A percentile compares a stretch with the other conserved stretches of the same genome.
Evolutionary conservation across 257 asterid species (phyloP).

Genomic region (Mitragyna speciosa): DNA sequence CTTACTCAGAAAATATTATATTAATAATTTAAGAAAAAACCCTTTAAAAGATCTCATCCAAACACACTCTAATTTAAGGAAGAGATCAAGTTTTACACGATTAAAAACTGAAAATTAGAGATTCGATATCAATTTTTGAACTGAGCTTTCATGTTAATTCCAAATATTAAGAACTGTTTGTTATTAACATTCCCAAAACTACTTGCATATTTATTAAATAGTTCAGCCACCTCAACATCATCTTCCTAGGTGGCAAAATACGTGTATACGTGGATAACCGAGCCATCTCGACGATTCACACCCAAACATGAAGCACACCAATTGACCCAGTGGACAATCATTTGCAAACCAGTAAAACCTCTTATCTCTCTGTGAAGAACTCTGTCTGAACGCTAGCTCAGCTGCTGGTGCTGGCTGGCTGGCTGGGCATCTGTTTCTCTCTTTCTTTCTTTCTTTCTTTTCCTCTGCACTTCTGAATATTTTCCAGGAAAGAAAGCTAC

Average conservation of each 20-base stretch:
- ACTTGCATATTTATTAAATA: too few relatives aligned
- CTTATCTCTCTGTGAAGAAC: too few relatives aligned
- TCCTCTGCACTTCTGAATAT: slow-evolving; percentile 10
- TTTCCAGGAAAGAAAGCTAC: slow-evolving; percentile 32
- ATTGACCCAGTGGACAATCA: slow-evolving; percentile 20
- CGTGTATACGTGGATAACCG: slow-evolving; percentile 22
- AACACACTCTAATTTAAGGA: too few relatives aligned
- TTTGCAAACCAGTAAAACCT: neutral
- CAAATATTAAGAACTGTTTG: neutral
- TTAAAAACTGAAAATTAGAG: too few relatives aligned
- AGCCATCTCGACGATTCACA: slow-evolving; percentile 18
- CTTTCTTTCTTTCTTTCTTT: neutral
- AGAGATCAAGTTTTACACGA: too few relatives aligned
- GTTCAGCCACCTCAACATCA: slow-evolving; percentile 4
- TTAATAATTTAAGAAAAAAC: too few relatives aligned
- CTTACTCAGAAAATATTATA: too few relatives aligned
- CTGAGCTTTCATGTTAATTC: neutral
- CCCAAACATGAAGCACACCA: slow-evolving; percentile 16
- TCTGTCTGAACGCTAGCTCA: neutral
- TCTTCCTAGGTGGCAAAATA: neutral
- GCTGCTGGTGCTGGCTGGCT: neutral
- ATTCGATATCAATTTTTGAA: too few relatives aligned
- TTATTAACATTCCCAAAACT: neutral
- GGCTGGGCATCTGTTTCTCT: neutral
- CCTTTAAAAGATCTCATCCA: too few relatives aligned